Evolutionary conservation across 768 basidiomycete genomes (phyloP).

Genomic region (Gloeophyllum trabeum): DNA sequence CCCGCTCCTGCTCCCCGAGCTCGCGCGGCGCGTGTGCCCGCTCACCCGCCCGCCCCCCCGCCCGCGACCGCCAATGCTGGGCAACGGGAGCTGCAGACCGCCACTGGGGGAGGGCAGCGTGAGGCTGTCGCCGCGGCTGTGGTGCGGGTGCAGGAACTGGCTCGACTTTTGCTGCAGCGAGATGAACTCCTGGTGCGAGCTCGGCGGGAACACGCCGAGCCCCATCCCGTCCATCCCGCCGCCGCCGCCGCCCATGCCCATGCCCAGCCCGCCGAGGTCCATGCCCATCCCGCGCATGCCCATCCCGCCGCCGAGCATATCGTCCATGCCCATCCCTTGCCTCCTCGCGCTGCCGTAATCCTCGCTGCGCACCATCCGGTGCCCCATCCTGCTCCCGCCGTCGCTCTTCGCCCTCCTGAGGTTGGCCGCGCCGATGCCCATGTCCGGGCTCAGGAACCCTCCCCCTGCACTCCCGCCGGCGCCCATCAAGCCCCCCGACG

Average conservation of each 20-base stretch:
- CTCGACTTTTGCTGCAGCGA: conserved; percentile 11
- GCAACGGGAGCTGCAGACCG: conserved; percentile 27
- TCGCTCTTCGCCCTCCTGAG: neutral
- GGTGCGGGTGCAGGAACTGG: conserved; percentile 30
- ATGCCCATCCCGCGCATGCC: conserved; percentile 8
- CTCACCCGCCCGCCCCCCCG: conserved; percentile 14
- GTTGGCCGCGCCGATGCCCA: neutral
- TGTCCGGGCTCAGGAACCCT: neutral
- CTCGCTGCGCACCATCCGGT: neutral
- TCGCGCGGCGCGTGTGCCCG: conserved; percentile 21
- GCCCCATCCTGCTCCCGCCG: neutral
- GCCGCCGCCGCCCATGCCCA: no score
- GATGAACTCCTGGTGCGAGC: conserved; percentile 31
- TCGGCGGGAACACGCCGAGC: no score
- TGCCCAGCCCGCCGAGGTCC: conserved; percentile 20
- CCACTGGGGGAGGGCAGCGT: conserved; percentile 26
- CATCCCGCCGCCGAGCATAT: conserved; percentile 24
- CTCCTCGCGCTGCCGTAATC: conserved; percentile 5
- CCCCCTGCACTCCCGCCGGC: neutral
- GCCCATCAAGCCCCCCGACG: neutral
- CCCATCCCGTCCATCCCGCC: no score
- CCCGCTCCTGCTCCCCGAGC: neutral
- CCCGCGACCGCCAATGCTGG: conserved; percentile 10
- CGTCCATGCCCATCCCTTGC: conserved; percentile 6
- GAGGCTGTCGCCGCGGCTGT: conserved; percentile 17